These are phyloP conservation scores for Capsella bursapastoris DNA, from an alignment of 345 rosid genomes.

Conservation along the genomic window DNA sequence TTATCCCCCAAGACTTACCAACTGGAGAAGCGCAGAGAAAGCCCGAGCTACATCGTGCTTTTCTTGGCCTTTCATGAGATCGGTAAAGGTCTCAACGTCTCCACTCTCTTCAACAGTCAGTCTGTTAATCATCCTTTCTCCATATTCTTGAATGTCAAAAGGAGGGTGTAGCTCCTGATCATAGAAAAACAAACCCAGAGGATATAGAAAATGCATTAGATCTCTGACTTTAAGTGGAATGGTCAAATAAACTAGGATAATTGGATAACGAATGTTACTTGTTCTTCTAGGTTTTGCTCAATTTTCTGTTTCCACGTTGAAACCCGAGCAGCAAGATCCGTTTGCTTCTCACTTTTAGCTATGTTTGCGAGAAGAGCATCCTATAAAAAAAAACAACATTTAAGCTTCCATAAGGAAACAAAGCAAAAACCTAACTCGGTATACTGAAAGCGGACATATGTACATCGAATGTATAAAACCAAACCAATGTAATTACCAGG, in stretches of 20 bases:
- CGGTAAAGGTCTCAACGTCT: slow-evolving; percentile 57
- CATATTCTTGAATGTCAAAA: slow-evolving; percentile 90
- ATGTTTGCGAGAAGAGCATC: slow-evolving; percentile 95
- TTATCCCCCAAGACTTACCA: slow-evolving; percentile 55
- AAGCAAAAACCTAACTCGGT: background rate
- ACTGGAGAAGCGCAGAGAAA: slow-evolving; percentile 95
- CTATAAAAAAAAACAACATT: slow-evolving; percentile 45
- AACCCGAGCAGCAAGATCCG: slow-evolving; percentile 91
- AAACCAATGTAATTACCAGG: slow-evolving; percentile 59
- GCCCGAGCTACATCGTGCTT: slow-evolving; percentile 90
- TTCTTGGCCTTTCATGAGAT: slow-evolving; percentile 72
- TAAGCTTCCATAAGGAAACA: slow-evolving; percentile 21
- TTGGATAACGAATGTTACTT: slow-evolving; percentile 52
- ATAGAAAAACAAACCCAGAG: slow-evolving; percentile 14
- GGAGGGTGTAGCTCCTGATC: slow-evolving; percentile 81
- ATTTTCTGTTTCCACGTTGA: slow-evolving; percentile 95
- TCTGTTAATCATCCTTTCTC: slow-evolving; percentile 67
- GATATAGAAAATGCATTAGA: slow-evolving; percentile 16
- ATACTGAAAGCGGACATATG: background rate
- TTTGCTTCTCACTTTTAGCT: slow-evolving; percentile 89
- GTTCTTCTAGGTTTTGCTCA: slow-evolving; percentile 89
- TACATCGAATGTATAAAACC: background rate
- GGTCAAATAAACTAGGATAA: slow-evolving; percentile 24
- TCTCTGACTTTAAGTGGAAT: slow-evolving; percentile 14
- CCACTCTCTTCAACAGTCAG: slow-evolving; percentile 55